These are phyloP conservation scores for Blepharisma japonicum DNA, from an alignment of 73 alveolate genomes.

Conservation along the genomic window DNA sequence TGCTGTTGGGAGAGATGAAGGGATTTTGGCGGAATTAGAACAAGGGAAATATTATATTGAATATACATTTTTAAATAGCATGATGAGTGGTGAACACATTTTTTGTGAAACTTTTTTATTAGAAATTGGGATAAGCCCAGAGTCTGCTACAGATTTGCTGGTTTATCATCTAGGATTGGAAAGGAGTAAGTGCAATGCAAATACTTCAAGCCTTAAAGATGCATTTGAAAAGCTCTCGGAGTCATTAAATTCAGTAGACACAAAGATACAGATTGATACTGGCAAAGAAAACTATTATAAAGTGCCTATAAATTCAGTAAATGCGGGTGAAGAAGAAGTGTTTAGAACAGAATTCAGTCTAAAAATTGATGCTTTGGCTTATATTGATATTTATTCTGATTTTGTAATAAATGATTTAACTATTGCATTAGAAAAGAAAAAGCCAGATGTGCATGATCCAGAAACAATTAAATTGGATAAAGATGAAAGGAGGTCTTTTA, in stretches of 20 bases:
- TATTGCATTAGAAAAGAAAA: neutral
- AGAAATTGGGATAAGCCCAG: constrained; percentile 15
- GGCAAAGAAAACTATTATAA: neutral
- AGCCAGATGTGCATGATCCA: too few relatives aligned
- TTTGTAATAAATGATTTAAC: neutral
- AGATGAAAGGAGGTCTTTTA: neutral
- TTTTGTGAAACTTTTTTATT: constrained; percentile 26
- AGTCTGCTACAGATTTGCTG: neutral
- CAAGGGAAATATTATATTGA: neutral
- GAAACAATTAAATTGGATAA: neutral
- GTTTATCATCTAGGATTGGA: neutral
- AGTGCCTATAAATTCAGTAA: neutral
- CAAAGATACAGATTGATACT: too few relatives aligned
- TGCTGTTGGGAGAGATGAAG: constrained; percentile 29
- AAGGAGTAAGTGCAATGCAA: neutral
- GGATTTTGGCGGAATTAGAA: neutral
- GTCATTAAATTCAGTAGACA: neutral
- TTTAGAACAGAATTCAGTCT: neutral
- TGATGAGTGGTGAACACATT: neutral
- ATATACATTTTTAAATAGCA: neutral
- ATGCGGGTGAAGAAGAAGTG: neutral
- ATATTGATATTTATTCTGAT: neutral
- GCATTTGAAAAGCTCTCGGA: neutral
- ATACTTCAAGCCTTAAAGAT: neutral
- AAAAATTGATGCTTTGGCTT: neutral